Evolutionary conservation across 176 grass and related monocot genomes (phyloP).

Genomic region (Metroxylon sagu): DNA sequence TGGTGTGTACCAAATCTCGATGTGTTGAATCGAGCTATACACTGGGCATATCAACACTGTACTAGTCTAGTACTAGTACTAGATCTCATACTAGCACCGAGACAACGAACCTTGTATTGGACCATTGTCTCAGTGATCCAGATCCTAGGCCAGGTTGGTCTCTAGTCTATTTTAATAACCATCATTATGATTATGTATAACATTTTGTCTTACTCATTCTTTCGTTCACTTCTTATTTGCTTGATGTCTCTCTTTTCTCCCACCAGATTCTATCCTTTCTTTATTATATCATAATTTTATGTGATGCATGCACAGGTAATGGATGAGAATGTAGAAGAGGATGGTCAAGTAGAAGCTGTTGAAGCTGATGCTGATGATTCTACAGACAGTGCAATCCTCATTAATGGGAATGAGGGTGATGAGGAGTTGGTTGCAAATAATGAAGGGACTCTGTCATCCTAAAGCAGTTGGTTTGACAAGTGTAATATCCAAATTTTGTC

Average conservation of each 20-base stretch:
- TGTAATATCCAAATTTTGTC: conserved; percentile 18
- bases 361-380: conserved; percentile 61
- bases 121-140: too few species aligned
- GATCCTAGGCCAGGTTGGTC: too few species aligned
- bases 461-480: conserved; percentile 3
- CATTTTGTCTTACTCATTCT: too few species aligned
- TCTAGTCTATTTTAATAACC: too few species aligned
- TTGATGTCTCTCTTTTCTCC: background rate
- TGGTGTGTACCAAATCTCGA: too few species aligned
- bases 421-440: conserved; percentile 66
- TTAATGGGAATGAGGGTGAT: conserved; percentile 91
- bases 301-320: conserved; percentile 16
- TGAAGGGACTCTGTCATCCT: conserved; percentile 19
- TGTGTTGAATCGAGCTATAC: too few species aligned
- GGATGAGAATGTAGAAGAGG: conserved; percentile 36
- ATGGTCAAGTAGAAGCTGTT: conserved; percentile 54
- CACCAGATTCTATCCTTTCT: background rate
- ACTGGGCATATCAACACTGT: too few species aligned
- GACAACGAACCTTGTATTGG: too few species aligned
- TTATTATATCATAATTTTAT: background rate
- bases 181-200: too few species aligned
- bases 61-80: too few species aligned
- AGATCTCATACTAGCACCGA: too few species aligned
- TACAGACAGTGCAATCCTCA: conserved; percentile 47
- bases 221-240: too few species aligned